Conservation (phyloP, 306 rosid genomes). For the Leucaena leucocephala region DNA sequence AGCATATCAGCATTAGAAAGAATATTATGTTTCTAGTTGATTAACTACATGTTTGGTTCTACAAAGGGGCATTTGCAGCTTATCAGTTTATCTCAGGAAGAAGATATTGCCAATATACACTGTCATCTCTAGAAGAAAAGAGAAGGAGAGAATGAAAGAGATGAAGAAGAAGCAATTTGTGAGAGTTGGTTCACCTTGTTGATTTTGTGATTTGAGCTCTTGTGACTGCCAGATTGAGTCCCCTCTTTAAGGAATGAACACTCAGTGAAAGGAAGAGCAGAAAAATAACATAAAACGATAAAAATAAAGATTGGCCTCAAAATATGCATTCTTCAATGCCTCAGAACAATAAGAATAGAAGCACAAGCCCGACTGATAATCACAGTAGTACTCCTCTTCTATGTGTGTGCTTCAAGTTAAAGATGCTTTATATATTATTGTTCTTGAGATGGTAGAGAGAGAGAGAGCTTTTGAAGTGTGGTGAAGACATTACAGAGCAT, state of each 20-base stretch:
- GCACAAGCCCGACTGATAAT: neutral
- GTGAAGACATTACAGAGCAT: conserved; percentile 31
- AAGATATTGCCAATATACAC: neutral
- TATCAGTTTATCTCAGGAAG: neutral
- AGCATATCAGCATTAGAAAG: conserved; percentile 1
- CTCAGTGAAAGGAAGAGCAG: conserved; percentile 54
- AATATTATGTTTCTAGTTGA: neutral
- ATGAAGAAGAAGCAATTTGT: neutral
- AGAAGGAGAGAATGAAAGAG: neutral
- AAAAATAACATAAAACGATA: conserved; percentile 45
- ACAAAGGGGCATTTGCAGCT: neutral
- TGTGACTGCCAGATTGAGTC: conserved; percentile 46
- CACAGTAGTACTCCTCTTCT: neutral
- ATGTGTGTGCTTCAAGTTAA: conserved; percentile 38
- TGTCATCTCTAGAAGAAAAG: neutral
- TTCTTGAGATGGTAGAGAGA: conserved; percentile 39
- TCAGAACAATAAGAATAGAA: conserved; percentile 12
- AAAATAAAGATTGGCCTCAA: conserved; percentile 37
- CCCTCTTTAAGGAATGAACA: conserved; percentile 54
- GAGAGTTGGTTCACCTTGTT: conserved; percentile 54
- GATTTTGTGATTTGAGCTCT: conserved; percentile 36
- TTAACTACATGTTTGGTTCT: neutral
- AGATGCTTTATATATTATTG: conserved; percentile 45
- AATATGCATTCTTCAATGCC: conserved; percentile 57
- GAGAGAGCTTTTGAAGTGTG: conserved; percentile 46